A percentile compares a stretch with the other conserved stretches of the same genome.
phyloP scores from a whole-genome alignment of 371 early-diverging fungal genomes.

The Rhizopus delemar region DNA sequence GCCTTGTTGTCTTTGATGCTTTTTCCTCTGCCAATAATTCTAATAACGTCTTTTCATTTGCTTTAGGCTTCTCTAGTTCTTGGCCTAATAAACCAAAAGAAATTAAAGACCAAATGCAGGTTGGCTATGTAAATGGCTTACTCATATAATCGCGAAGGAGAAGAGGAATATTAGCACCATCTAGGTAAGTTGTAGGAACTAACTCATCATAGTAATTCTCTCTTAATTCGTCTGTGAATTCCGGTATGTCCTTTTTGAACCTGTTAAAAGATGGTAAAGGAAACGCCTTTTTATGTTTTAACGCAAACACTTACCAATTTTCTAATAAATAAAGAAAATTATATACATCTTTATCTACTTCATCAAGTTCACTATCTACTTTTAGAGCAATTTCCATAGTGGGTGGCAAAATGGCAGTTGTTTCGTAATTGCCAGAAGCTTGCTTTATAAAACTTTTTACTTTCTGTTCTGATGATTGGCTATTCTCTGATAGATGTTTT shows the following conservation, averaged over 20 bases:
- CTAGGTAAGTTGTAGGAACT: background rate
- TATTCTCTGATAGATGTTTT: background rate
- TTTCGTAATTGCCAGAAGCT: background rate
- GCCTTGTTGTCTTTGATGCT: background rate
- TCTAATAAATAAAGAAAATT: conserved; percentile 6
- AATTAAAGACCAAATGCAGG: background rate
- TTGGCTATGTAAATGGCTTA: background rate
- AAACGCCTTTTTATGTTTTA: background rate
- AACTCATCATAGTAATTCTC: background rate
- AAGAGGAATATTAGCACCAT: background rate
- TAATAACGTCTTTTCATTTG: background rate
- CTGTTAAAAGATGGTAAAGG: background rate
- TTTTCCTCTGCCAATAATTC: background rate
- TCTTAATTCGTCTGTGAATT: background rate
- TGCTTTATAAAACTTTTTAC: background rate
- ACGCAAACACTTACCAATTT: background rate
- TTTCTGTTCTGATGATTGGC: background rate
- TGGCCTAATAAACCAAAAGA: background rate
- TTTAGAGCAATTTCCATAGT: background rate
- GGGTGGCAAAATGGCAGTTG: background rate
- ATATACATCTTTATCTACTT: background rate
- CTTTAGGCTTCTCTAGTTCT: background rate
- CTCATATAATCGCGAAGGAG: background rate
- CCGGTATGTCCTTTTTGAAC: background rate
- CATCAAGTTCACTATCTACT: background rate